Percentiles rank a stretch among this genome's conserved stretches.
Evolutionary conservation across 805 yeast species (phyloP).

Genomic region (Ogataea haglerorum): DNA sequence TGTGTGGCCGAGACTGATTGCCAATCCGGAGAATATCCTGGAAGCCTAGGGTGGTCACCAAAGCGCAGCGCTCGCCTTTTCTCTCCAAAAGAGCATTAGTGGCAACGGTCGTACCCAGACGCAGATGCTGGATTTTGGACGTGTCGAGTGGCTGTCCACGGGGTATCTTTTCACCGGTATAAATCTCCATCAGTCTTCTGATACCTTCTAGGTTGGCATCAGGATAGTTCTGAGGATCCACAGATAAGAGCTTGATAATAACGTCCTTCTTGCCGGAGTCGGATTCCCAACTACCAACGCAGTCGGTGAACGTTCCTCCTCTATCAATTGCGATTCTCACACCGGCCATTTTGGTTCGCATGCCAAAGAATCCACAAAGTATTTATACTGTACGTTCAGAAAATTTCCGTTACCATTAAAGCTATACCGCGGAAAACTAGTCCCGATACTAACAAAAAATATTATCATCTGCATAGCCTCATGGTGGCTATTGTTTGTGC

Average conservation of each 20-base stretch:
- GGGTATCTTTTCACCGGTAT: slow-evolving; percentile 52
- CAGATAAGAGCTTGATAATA: slow-evolving; percentile 77
- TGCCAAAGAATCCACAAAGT: not conserved
- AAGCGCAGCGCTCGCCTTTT: slow-evolving; percentile 85
- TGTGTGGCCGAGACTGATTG: slow-evolving; percentile 86
- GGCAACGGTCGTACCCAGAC: slow-evolving; percentile 96
- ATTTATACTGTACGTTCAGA: not conserved
- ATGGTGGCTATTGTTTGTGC: slow-evolving; percentile 36
- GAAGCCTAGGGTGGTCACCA: slow-evolving; percentile 86
- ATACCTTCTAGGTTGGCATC: slow-evolving; percentile 96
- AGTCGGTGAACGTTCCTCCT: slow-evolving; percentile 93
- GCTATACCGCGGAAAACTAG: slow-evolving; percentile 5
- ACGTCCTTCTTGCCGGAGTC: slow-evolving; percentile 52
- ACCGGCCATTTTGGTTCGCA: slow-evolving; percentile 11
- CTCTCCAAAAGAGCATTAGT: slow-evolving; percentile 92
- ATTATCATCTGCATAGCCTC: not conserved
- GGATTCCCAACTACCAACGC: slow-evolving; percentile 51
- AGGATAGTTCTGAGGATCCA: slow-evolving; percentile 79
- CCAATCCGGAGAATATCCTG: slow-evolving; percentile 81
- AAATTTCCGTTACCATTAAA: not conserved
- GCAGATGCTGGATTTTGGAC: slow-evolving; percentile 57
- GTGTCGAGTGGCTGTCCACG: slow-evolving; percentile 60
- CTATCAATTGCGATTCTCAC: slow-evolving; percentile 48
- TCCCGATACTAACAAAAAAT: not conserved
- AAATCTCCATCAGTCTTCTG: slow-evolving; percentile 65